Evolutionary conservation across 192 early-diverging fungal genomes (phyloP).

Genomic region (Paraglomus brasilianum): DNA sequence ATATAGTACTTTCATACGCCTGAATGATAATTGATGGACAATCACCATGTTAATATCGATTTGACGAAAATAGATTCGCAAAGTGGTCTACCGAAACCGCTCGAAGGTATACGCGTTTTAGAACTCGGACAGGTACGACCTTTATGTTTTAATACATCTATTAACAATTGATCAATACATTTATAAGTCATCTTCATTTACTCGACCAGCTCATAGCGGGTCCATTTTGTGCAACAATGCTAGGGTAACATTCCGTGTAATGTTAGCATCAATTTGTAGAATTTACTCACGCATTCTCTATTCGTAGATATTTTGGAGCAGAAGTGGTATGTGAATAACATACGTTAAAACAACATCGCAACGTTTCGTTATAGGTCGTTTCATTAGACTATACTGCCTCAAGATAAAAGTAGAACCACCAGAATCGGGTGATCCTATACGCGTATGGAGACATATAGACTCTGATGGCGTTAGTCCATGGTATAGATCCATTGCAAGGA

Average conservation of each 20-base stretch:
- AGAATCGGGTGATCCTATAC: conserved; percentile 44
- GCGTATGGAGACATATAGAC: conserved; percentile 48
- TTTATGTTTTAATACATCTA: not conserved
- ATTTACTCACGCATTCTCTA: not conserved
- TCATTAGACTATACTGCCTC: not conserved
- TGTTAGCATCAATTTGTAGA: not conserved
- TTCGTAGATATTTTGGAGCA: conserved; percentile 40
- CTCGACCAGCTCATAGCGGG: conserved; percentile 45
- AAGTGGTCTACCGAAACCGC: conserved; percentile 29
- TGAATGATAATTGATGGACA: too few species aligned
- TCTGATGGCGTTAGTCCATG: conserved; percentile 46
- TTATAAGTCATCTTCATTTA: not conserved
- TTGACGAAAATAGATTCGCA: too few species aligned
- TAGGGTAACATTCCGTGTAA: conserved; percentile 34
- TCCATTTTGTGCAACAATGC: conserved; percentile 51
- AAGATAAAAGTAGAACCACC: conserved; percentile 52
- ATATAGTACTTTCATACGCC: too few species aligned
- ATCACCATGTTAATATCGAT: too few species aligned
- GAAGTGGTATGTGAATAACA: conserved; percentile 43
- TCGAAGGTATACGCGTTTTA: conserved; percentile 42
- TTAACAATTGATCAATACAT: not conserved
- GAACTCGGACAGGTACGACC: conserved; percentile 46
- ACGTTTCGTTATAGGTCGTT: not conserved
- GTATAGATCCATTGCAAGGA: conserved; percentile 46
- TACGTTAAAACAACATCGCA: not conserved